These are phyloP conservation scores for Pulveroboletus ravenelii DNA, from an alignment of 768 basidiomycete genomes.

Conservation along the genomic window DNA sequence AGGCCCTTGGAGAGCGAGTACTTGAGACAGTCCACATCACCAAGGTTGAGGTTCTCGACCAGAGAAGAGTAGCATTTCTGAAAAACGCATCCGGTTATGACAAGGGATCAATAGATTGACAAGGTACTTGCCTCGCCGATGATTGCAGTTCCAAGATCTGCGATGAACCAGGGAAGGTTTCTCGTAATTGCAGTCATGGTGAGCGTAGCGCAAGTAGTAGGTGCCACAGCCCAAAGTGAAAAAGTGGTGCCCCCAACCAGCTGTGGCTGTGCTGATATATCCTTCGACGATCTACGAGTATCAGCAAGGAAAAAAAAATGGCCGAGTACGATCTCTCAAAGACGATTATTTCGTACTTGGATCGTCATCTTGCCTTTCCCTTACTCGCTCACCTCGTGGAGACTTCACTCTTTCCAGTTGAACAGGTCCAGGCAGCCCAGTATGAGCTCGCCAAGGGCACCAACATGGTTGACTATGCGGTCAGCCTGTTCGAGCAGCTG, in stretches of 20 bases:
- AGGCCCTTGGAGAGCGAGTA: conserved; percentile 89
- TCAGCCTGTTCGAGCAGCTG: conserved; percentile 72
- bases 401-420: conserved; percentile 65
- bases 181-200: conserved; percentile 74
- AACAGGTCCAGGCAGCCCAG: conserved; percentile 84
- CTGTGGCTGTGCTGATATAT: conserved; percentile 24
- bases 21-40: conserved; percentile 80
- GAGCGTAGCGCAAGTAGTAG: conserved; percentile 9
- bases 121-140: conserved; percentile 62
- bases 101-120: not conserved
- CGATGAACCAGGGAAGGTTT: conserved; percentile 82
- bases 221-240: not conserved
- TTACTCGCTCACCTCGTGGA: conserved; percentile 84
- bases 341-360: conserved; percentile 86
- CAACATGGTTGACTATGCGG: conserved; percentile 96
- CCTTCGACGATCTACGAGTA: not conserved
- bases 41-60: conserved; percentile 77
- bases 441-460: conserved; percentile 97
- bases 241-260: not conserved
- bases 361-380: conserved; percentile 92
- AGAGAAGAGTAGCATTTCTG: conserved; percentile 90
- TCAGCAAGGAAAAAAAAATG: conserved; percentile 41
- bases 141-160: conserved; percentile 74
- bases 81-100: not conserved
- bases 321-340: conserved; percentile 89